Conservation (phyloP, 345 rosid species). For the Odontarrhena argentea region DNA sequence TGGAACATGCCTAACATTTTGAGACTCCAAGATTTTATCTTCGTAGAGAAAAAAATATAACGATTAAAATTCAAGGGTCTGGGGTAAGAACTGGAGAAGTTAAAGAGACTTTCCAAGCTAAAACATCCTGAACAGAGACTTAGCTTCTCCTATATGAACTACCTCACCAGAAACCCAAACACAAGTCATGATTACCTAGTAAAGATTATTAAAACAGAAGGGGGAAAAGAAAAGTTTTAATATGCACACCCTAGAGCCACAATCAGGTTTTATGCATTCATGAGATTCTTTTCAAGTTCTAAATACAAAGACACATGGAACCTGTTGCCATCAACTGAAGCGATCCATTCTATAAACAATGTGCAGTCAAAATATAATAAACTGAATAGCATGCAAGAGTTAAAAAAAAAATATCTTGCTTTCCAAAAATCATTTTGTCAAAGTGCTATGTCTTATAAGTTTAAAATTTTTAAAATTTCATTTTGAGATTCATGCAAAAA, state of each 20-base stretch:
- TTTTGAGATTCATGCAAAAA: conserved; percentile 1
- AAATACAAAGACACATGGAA: conserved; percentile 17
- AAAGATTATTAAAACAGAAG: conserved; percentile 23
- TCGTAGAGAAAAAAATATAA: conserved; percentile 44
- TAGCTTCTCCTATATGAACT: conserved; percentile 26
- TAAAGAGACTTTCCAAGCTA: conserved; percentile 11
- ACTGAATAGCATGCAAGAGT: conserved; percentile 9
- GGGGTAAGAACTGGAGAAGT: conserved; percentile 24
- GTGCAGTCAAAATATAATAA: background rate
- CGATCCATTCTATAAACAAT: conserved; percentile 19
- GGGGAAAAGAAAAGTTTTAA: background rate
- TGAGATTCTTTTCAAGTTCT: conserved; percentile 15
- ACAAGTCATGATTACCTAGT: conserved; percentile 19
- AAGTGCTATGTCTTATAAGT: conserved; percentile 4
- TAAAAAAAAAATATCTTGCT: conserved; percentile 3
- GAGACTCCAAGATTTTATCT: conserved; percentile 45
- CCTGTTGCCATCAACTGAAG: conserved; percentile 8
- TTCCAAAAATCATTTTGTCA: conserved; percentile 9
- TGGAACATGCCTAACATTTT: conserved; percentile 55
- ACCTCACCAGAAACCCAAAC: conserved; percentile 27
- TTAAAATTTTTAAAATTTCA: background rate
- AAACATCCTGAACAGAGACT: conserved; percentile 21
- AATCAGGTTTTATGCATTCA: conserved; percentile 15
- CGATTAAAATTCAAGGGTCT: conserved; percentile 17
- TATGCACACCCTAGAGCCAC: conserved; percentile 15